Evolutionary conservation across 2,329 filamentous ascomycete species (phyloP).

Genomic region (Aspergillus brunneoviolaceus): DNA sequence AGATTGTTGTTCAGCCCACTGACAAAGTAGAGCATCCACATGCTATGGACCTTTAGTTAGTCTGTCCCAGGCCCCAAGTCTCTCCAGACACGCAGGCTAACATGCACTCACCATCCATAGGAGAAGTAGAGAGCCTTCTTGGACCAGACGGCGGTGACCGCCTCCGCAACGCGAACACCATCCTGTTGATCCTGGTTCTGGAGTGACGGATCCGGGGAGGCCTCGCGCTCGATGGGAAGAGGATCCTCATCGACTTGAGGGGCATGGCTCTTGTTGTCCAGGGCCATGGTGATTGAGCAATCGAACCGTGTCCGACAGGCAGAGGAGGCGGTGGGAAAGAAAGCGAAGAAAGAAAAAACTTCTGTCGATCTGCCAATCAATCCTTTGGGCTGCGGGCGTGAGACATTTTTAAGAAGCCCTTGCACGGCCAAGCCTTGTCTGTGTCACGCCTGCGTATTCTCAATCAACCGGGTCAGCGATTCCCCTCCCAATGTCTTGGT

Average conservation of each 20-base stretch:
- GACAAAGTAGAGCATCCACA: constrained; percentile 45
- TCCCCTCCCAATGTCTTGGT: not conserved
- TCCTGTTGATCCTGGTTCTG: constrained; percentile 20
- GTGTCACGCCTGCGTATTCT: not conserved
- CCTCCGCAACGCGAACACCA: constrained; percentile 47
- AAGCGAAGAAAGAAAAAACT: not conserved
- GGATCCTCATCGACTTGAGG: not conserved
- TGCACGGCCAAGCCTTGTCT: not conserved
- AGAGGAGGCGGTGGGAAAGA: not conserved
- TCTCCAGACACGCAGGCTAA: not conserved
- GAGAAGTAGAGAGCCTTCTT: constrained; percentile 39
- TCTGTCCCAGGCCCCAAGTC: too few relatives aligned
- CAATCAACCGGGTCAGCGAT: not conserved
- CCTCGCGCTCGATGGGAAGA: not conserved
- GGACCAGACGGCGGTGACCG: constrained; percentile 46
- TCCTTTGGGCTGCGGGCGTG: not conserved
- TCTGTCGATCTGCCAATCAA: not conserved
- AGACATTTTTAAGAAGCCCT: not conserved
- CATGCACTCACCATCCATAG: constrained; percentile 39
- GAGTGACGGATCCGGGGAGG: not conserved
- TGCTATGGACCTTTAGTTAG: constrained; percentile 27
- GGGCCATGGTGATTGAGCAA: not conserved
- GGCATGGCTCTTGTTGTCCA: not conserved
- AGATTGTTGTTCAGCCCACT: constrained; percentile 42
- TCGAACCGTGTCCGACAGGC: too few relatives aligned